Evolutionary conservation across 176 grass and related monocot species (phyloP).

Genomic region (Tillandsia fasciculata): DNA sequence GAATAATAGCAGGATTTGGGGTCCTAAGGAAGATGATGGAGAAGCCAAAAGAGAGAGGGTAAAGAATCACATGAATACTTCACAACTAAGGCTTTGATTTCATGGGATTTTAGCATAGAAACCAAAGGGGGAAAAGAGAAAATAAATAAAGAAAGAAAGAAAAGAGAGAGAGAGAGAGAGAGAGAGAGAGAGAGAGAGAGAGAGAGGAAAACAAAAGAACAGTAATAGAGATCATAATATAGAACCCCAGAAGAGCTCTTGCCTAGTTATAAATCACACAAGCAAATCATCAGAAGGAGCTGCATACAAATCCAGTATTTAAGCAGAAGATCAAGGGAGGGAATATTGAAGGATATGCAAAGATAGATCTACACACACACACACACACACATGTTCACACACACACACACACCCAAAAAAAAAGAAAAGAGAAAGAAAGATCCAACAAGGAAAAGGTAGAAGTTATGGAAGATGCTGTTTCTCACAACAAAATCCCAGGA

Average conservation of each 20-base stretch:
- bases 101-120: background rate
- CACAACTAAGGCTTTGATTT: background rate
- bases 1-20: slow-evolving; percentile 20
- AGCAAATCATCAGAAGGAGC: background rate
- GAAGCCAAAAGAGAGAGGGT: slow-evolving; percentile 23
- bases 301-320: no score
- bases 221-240: background rate
- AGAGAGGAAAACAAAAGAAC: background rate
- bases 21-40: slow-evolving; percentile 43
- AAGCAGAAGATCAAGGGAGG: no score
- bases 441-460: background rate
- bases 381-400: no score
- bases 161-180: no score
- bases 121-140: background rate
- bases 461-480: background rate
- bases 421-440: background rate
- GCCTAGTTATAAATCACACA: background rate
- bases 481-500: background rate
- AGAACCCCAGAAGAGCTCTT: background rate
- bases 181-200: no score
- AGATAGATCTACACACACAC: no score
- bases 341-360: no score
- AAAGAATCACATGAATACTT: background rate
- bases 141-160: no score
- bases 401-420: no score